Evolutionary conservation across 768 basidiomycete species (phyloP), one percentile per base, ranked within the genome.

Genomic region (Fistulinella prunicolor): DNA sequence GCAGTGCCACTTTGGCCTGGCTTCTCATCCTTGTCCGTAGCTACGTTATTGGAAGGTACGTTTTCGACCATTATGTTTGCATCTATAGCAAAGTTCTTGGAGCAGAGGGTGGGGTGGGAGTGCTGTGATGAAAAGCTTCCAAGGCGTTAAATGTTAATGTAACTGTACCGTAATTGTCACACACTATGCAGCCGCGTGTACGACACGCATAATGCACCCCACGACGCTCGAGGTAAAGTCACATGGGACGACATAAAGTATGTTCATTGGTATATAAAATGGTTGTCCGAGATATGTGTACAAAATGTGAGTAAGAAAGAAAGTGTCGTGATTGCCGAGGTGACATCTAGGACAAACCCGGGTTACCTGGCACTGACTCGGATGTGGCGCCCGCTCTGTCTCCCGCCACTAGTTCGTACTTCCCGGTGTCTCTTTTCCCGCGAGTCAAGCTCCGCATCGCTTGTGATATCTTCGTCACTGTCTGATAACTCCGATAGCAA

Each of bases 351-450:
- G n/a, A n/a, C n/a, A n/a, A n/a, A n/a, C n/a, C n/a, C n/a, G n/a
- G 22, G 46, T 68, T 63, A 71, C 20, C 62, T 59, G 16, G 54
- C 49, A 29, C 63, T 47, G 36, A 74, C 43, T n/a, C n/a, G n/a
- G n/a, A n/a, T n/a, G n/a, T n/a, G n/a, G 24, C 66, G 61, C 3
- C 70, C 73, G 17, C 71, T 73, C 76, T 72, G 73, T 16, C 78
- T 77, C 41, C 78, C 78, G 40, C 76, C 76, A 0, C 68, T 71
- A 1, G 70, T 70, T 44, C 69, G 66, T 30, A 73, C 71, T 13
- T 70, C 78, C 82, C 79, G 83, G 39, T 81, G 78, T 37, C 73
- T 73, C 22, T 80, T 74, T 17, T 72, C 72, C 82, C 76, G 55
- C 29, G 34, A 28, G 35, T 63, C 57, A 47, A 57, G 49, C 29